These are phyloP conservation scores for Bifiguratus adelaidae DNA, from an alignment of 192 early-diverging fungal genomes.

Conservation along the genomic window DNA sequence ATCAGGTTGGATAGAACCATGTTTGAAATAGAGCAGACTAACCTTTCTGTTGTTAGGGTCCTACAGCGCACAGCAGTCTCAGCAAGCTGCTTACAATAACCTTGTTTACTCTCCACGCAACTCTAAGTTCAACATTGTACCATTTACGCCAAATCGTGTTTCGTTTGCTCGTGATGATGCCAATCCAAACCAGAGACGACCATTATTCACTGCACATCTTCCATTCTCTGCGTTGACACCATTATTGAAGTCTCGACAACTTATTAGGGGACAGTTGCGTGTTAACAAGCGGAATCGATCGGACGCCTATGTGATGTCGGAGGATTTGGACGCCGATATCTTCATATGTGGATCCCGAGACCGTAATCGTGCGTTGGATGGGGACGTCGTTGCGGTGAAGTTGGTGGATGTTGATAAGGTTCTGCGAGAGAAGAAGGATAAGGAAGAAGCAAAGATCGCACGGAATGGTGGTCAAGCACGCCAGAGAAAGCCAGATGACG, in stretches of 20 bases:
- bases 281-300: slow-evolving; percentile 77
- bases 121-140: slow-evolving; percentile 21
- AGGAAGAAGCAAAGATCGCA: slow-evolving; percentile 43
- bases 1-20: slow-evolving; percentile 9
- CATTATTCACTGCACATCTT: slow-evolving; percentile 41
- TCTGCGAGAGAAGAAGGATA: slow-evolving; percentile 38
- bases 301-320: slow-evolving; percentile 82
- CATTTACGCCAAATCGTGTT: slow-evolving; percentile 29
- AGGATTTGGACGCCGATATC: slow-evolving; percentile 63
- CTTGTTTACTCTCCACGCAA: not conserved
- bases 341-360: slow-evolving; percentile 62
- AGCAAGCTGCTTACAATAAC: not conserved
- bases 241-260: slow-evolving; percentile 28
- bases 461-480: slow-evolving; percentile 28
- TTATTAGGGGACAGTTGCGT: slow-evolving; percentile 69
- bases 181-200: slow-evolving; percentile 34
- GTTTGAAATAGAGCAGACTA: too few relatives aligned
- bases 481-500: slow-evolving; percentile 39
- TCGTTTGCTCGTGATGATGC: slow-evolving; percentile 33
- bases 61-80: slow-evolving; percentile 6
- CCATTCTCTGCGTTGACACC: slow-evolving; percentile 42
- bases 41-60: not conserved
- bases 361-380: slow-evolving; percentile 80
- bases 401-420: slow-evolving; percentile 60
- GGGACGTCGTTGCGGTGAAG: slow-evolving; percentile 70